Percentiles rank a stretch among this genome's conserved stretches.
Evolutionary conservation across 2,329 filamentous ascomycete species (phyloP).

Genomic region (Simplicillium sp.): DNA sequence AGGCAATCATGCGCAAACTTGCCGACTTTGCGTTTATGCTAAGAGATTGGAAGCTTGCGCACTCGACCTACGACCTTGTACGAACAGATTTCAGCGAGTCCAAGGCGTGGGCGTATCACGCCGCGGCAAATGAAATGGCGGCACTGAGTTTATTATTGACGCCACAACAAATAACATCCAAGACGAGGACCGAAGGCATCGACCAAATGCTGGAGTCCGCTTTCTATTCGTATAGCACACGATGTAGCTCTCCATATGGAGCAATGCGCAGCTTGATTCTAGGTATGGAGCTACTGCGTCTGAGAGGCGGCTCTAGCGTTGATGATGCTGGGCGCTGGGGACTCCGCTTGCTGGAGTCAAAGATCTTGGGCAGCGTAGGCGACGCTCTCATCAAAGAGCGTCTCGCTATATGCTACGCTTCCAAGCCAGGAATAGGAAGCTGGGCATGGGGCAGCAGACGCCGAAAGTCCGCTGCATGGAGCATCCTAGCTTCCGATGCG

Average conservation of each 20-base stretch:
- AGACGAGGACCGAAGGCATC: slow-evolving; percentile 69
- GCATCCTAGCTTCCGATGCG: slow-evolving; percentile 68
- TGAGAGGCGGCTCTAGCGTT: slow-evolving; percentile 68
- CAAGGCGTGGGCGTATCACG: slow-evolving; percentile 94
- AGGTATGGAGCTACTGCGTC: slow-evolving; percentile 70
- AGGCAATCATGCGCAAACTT: slow-evolving; percentile 86
- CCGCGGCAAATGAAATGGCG: slow-evolving; percentile 91
- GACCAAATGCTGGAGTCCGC: slow-evolving; percentile 85
- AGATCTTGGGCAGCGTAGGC: slow-evolving; percentile 63
- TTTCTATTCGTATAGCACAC: slow-evolving; percentile 83
- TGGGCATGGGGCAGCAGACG: slow-evolving; percentile 61
- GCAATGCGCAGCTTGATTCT: slow-evolving; percentile 70
- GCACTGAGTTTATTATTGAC: slow-evolving; percentile 75
- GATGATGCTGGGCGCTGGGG: slow-evolving; percentile 88
- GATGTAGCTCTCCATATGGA: slow-evolving; percentile 71
- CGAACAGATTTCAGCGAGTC: slow-evolving; percentile 85
- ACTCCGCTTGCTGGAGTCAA: slow-evolving; percentile 67
- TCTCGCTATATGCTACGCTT: slow-evolving; percentile 73
- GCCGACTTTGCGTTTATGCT: slow-evolving; percentile 97
- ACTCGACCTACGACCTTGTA: slow-evolving; percentile 85
- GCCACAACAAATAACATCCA: slow-evolving; percentile 61
- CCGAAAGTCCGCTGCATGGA: slow-evolving; percentile 87
- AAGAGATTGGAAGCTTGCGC: slow-evolving; percentile 86
- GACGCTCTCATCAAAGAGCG: slow-evolving; percentile 81
- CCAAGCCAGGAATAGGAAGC: slow-evolving; percentile 58